Evolutionary conservation across 2,329 filamentous ascomycete species (phyloP), one percentile per base, ranked within the genome.

Genomic region (Fusarium algeriense): DNA sequence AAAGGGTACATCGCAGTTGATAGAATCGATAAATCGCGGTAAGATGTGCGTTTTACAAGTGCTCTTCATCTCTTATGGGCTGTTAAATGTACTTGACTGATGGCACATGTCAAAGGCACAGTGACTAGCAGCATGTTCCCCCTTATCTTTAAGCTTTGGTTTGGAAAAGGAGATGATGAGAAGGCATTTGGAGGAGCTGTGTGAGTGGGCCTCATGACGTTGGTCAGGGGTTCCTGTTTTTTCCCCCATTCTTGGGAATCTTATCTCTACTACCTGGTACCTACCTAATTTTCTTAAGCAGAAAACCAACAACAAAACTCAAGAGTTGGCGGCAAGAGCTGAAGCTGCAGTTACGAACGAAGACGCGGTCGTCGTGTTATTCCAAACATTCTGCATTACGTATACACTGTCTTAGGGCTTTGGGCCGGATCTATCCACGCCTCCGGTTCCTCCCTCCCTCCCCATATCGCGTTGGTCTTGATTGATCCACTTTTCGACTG

Each of bases 151-250:
- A 28, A 49, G 30, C 20, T 44, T 32, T 37, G 23, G 48, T 26
- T 52, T 32, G 26, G 48, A 15, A 46, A 41, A 58, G 37, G 20
- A 34, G 49, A 57, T 52, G 54, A 55, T n/a, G 40, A 61, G 32
- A 38, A 48, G 30, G 55, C 26, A 67, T 46, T 55, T 41, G 43
- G 40, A 34, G 28, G 37, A 43, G 41, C 30, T 30, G 59, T 65
- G 58, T 54, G 69, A 35, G 64, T 71, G 69, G 69, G 46, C n/a
- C 38, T 44, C 46, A 72, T 72, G 69, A 71, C 69, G 69, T 70
- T 65, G 44, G 34, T 50, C 45, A 57, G 65, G 69, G 69, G 69
- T 52, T 26, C 38, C 30, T 52, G 11, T 38, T 49, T 46, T 34
- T 44, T 40, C n/a, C 35, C 49, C 30, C 30, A 10, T 30, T 30